Evolutionary conservation across 352 stramenopile species (phyloP), one percentile per base, ranked within the genome.

Genomic region (Phytophthora tentaculata): DNA sequence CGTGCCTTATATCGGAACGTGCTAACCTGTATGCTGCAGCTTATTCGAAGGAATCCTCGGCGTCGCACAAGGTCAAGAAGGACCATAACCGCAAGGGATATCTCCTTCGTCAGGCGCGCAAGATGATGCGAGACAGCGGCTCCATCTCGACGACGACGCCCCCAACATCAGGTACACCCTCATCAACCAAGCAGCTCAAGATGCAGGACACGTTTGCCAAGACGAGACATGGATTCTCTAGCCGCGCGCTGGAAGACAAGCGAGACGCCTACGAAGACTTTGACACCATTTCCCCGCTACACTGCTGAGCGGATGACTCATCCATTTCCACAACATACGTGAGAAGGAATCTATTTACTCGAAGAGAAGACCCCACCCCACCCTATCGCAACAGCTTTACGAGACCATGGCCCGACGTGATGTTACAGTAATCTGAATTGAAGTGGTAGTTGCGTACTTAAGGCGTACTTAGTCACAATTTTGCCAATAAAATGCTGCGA

Each of bases 71-170:
- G 12, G 56, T 69, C 49, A 93, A 90, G 41, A 93, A 93, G 61
- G 85, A 91, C 59, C 85, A 93, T 64, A 93, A 93, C 50, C 78
- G 85, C 14, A 89, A 87, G 29, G 85, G 85, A 2, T 93, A 93
- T 64, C 69, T 74, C 0, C 73, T 93, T 44, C 85, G 85, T 8
- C 83, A 90, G 45, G 75, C 69, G 1, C 78, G 85, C 39, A 90
- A 77, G 37, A 54, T 84, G 64, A 73, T 78, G 54, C 69, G 74
- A 61, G 73, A 83, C 13, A 50, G 48, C 19, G 44, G 41, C 49
- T 60, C 47, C 14, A 58, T 17, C 5, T 44, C 64, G 43, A 29
- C 26, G 20, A 20, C 41, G 37, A 23, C 28, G 43, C 3, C 54
- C 26, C 23, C 39, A 35, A 28, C 37, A 14, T 28, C 56, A 45